Evolutionary conservation across 495 filamentous ascomycete genomes (phyloP), one percentile per base, ranked within the genome.

Genomic region (Tuber aestivum): DNA sequence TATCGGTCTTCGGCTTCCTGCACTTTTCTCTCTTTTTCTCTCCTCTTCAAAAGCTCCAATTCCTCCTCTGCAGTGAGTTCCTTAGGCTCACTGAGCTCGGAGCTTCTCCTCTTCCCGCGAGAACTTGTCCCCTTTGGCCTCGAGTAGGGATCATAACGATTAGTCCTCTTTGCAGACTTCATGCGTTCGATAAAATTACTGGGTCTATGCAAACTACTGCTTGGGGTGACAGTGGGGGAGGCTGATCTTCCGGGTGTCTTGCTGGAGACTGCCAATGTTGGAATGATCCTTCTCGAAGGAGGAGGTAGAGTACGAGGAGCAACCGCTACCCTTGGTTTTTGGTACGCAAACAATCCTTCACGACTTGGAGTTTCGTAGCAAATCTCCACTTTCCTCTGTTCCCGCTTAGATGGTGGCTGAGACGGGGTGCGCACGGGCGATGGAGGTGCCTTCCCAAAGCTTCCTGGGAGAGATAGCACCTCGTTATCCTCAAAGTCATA

Each of bases 151-250:
- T 79, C 75, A 41, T 79, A 82, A 23, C 80, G 80, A 9, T 76
- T 72, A 7, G 74, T 69, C 50, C 74, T 81, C 38, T 74, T 78
- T 6, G 74, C 75, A 7, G 76, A 75, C 23, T 76, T 72, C 80
- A 82, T 82, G 35, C 80, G 80, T 32, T 79, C 80, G 44, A 82
- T 82, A 21, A 82, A 82, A 42, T 82, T 82, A 27, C 79, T 80
- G n/a, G 78, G 78, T 70, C 75, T 79, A 41, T 79, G 78, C 8
- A 79, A 71, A 38, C 77, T 79, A 14, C 61, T 79, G 27, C 27
- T 18, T 12, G 27, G 56, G 56, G 56, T 8, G 32, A 75, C 73
- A 35, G 65, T 27, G 18, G 77, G 70, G 16, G 56, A 61, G 16
- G 74, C 45, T 32, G 38, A 41, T 32, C 70, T 71, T 16, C 38